phyloP scores from a whole-genome alignment of 2,329 filamentous ascomycete species.

The Alternaria triticimaculans region DNA sequence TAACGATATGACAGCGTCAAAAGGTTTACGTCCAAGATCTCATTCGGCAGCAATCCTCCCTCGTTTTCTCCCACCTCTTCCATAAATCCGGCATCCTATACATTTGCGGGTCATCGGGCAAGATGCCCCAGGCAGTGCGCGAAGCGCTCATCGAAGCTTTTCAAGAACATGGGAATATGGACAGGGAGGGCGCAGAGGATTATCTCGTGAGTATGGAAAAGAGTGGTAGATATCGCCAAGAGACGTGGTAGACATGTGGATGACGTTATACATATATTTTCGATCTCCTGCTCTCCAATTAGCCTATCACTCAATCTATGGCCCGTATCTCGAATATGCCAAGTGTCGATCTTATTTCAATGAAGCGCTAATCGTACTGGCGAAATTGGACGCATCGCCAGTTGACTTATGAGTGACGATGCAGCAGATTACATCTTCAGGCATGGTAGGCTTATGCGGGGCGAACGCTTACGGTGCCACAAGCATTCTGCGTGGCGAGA shows the following conservation, averaged over 20 bases:
- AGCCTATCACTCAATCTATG: background rate
- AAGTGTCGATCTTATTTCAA: background rate
- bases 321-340: background rate
- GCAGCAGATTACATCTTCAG: background rate
- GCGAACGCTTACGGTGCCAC: background rate
- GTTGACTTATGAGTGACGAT: background rate
- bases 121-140: slow-evolving; percentile 74
- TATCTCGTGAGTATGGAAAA: slow-evolving; percentile 67
- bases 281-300: background rate
- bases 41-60: slow-evolving; percentile 58
- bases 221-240: slow-evolving; percentile 68
- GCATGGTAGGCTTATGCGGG: background rate
- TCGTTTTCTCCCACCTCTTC: slow-evolving; percentile 61
- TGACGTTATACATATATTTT: background rate
- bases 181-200: slow-evolving; percentile 60
- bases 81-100: slow-evolving; percentile 61
- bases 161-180: slow-evolving; percentile 48
- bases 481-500: background rate
- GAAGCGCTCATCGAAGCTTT: slow-evolving; percentile 71
- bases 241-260: slow-evolving; percentile 65
- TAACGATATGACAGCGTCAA: slow-evolving; percentile 41
- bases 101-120: slow-evolving; percentile 68
- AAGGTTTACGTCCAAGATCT: slow-evolving; percentile 74
- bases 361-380: background rate
- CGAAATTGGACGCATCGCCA: background rate